Base-by-base conservation (phyloP, 2,329 filamentous ascomycete species). In the Ceratocystis alfenasii region DNA sequence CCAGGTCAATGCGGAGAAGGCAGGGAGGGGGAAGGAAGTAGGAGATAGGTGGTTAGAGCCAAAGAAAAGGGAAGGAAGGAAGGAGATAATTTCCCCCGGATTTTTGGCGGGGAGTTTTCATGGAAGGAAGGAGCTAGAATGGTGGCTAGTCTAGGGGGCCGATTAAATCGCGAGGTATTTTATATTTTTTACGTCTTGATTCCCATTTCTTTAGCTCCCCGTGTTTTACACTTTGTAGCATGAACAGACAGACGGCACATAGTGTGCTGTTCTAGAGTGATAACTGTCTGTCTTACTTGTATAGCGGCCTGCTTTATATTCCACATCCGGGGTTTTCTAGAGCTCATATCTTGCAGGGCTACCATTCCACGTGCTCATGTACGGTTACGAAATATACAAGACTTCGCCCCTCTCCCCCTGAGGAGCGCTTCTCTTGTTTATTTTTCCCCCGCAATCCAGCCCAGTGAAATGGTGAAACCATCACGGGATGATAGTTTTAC, bases 391-490 rank as follows among this genome's bases (percentile, higher is more conserved):
- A 36, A 25, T 17, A 59, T 36, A 36, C 55, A 15, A 53, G 48
- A 10, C 20, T 28, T 25, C 22, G 20, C 48, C n/a, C 22, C 10
- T 53, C 8, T 10, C 50, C 50, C 50, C 50, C 25, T 20, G 30
- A 59, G 33, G 2, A n/a, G 28, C 15, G 15, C 25, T 36, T 59
- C 55, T 59, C n/a, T 28, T 59, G 15, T 7, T 36, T 36, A 17
- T 59, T n/a, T 28, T 59, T 36, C 55, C 55, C 55, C 55, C 55
- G 55, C 55, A 59, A 59, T 59, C 55, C 28, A 30, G 55, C 17
- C 36, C 55, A 30, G 30, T 4, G 55, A 41, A 41, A 59, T 59
- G 17, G 55, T 59, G 55, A 59, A 59, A 59, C 55, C 55, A 59
- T 59, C 55, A 59, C 55, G 55, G 55, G 25, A 59, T 36, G 17